Evolutionary conservation across 306 rosid species (phyloP).

Genomic region (Alnus glutinosa): DNA sequence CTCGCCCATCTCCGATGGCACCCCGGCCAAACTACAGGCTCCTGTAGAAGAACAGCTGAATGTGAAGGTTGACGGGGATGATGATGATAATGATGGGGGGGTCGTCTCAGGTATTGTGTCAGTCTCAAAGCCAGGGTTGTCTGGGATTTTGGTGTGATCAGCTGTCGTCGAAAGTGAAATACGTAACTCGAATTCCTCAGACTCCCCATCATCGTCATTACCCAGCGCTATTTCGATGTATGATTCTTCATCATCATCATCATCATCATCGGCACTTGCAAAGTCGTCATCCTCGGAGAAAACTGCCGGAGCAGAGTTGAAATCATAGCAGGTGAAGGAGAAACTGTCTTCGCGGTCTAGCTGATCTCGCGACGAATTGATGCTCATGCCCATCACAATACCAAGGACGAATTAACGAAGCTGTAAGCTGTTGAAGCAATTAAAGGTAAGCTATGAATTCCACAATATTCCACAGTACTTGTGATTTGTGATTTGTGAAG

Average conservation of each 20-base stretch:
- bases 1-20: background rate
- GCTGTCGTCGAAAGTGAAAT: constrained; percentile 42
- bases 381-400: background rate
- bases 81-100: background rate
- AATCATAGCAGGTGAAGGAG: constrained; percentile 29
- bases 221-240: constrained; percentile 53
- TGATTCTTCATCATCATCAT: constrained; percentile 35
- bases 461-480: too few relatives aligned
- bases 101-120: background rate
- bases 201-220: background rate
- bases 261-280: background rate
- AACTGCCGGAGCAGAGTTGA: constrained; percentile 22
- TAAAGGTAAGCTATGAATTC: too few relatives aligned
- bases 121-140: background rate
- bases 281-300: constrained; percentile 18
- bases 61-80: constrained; percentile 4
- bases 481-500: too few relatives aligned
- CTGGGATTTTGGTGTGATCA: background rate
- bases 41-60: constrained; percentile 14
- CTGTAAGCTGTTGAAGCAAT: too few relatives aligned
- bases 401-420: too few relatives aligned
- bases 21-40: background rate
- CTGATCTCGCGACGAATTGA: background rate
- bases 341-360: constrained; percentile 22
- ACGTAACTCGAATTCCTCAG: constrained; percentile 33